A percentile compares a stretch with the other conserved stretches of the same genome.
Evolutionary conservation across 306 rosid genomes (phyloP).

Genomic region (Ammopiptanthus mongolicus): DNA sequence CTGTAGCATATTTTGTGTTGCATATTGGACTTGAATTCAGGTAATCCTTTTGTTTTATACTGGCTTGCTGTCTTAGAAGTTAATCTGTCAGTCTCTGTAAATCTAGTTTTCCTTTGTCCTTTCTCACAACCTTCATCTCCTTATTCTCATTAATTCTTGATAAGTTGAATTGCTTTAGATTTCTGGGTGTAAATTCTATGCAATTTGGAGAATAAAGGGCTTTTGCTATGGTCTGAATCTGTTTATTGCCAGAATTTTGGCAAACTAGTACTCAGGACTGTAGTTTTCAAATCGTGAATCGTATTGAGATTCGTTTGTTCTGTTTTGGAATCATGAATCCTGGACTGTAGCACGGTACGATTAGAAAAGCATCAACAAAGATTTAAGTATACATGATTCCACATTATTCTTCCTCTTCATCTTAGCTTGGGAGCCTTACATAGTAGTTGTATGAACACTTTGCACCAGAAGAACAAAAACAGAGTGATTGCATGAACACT

Average conservation of each 20-base stretch:
- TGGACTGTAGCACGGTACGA: too few relatives aligned
- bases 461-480: too few relatives aligned
- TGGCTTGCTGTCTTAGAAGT: neutral
- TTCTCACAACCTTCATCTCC: neutral
- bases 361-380: too few relatives aligned
- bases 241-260: neutral
- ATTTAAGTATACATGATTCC: too few relatives aligned
- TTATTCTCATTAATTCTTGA: neutral
- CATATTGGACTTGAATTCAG: neutral
- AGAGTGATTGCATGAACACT: too few relatives aligned
- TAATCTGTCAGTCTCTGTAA: neutral
- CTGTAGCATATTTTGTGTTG: neutral
- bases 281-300: too few relatives aligned
- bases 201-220: neutral
- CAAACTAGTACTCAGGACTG: neutral
- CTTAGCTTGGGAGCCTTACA: too few relatives aligned
- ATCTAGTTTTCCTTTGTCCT: neutral
- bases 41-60: neutral
- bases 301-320: too few relatives aligned
- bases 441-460: too few relatives aligned
- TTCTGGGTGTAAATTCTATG: neutral
- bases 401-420: too few relatives aligned
- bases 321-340: too few relatives aligned
- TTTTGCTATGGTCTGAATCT: neutral
- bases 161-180: neutral